These are phyloP conservation scores for Neophaeococcomyces mojaviensis DNA, from an alignment of 2,329 filamentous ascomycete genomes.

Conservation along the genomic window DNA sequence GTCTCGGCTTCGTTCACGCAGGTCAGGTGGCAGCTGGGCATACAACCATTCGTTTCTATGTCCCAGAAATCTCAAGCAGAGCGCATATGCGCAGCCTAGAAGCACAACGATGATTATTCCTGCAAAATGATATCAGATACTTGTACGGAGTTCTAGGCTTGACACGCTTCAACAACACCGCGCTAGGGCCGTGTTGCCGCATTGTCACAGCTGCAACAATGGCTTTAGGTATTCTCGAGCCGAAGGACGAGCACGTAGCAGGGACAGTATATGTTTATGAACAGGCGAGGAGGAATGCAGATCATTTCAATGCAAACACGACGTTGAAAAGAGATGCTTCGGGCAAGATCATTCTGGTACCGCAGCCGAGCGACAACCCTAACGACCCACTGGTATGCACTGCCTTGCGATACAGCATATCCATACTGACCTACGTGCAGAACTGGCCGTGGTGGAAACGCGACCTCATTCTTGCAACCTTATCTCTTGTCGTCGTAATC, in stretches of 20 bases:
- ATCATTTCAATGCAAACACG: conserved; percentile 25
- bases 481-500: conserved; percentile 75
- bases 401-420: conserved; percentile 25
- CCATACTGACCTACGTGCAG: conserved; percentile 31
- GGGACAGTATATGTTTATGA: conserved; percentile 23
- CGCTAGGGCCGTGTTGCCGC: not conserved
- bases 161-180: not conserved
- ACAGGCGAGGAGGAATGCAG: conserved; percentile 16
- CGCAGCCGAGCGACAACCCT: conserved; percentile 83
- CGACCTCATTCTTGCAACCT: conserved; percentile 68
- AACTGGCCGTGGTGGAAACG: conserved; percentile 84
- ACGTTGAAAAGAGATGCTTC: conserved; percentile 65
- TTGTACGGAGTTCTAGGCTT: no score
- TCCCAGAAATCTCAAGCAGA: no score
- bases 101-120: no score
- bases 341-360: conserved; percentile 73
- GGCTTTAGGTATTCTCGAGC: conserved; percentile 22
- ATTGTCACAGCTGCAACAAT: conserved; percentile 8
- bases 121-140: no score
- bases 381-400: conserved; percentile 69
- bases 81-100: no score
- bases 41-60: no score
- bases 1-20: no score
- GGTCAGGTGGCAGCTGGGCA: no score
- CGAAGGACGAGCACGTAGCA: conserved; percentile 18